Percentiles rank a stretch among this genome's conserved stretches.
These are phyloP conservation scores for Paramecium tetraurelia DNA, from an alignment of 73 alveolate species.

Conservation along the genomic window DNA sequence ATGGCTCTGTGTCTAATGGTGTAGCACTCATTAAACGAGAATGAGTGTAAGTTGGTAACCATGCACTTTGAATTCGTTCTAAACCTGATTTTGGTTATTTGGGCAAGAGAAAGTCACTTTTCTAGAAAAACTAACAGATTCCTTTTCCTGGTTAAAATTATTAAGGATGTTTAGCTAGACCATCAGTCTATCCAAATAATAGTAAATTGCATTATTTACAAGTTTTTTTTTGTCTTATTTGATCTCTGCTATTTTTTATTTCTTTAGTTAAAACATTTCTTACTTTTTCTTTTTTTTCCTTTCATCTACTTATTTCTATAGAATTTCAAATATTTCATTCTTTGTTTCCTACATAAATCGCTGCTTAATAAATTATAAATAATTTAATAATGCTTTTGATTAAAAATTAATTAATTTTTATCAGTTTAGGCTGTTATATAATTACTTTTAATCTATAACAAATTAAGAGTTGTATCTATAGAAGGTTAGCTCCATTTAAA, in stretches of 20 bases:
- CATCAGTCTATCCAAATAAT: constrained; percentile 31
- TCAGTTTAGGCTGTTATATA: not conserved
- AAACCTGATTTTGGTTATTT: not conserved
- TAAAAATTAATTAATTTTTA: not conserved
- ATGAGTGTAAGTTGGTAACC: constrained; percentile 18
- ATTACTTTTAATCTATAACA: not conserved
- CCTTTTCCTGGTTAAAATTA: not conserved
- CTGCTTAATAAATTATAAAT: not conserved
- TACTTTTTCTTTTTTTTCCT: not conserved
- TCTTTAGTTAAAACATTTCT: not conserved
- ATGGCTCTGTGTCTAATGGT: not conserved
- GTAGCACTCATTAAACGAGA: constrained; percentile 13
- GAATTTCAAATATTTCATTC: not conserved
- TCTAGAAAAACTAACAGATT: not conserved
- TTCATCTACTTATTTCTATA: not conserved
- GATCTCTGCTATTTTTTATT: not conserved
- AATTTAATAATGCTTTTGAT: not conserved
- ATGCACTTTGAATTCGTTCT: not conserved
- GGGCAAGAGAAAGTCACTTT: not conserved
- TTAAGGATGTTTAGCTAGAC: constrained; percentile 1
- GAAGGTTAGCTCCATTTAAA: not conserved
- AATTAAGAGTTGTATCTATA: too few relatives aligned
- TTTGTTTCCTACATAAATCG: not conserved
- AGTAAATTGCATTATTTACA: not conserved
- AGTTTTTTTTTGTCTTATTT: constrained; percentile 2